A percentile compares a stretch with the other conserved stretches of the same genome.
Conservation (phyloP, 768 basidiomycete species). For the Phlebiopsis gigantea region DNA sequence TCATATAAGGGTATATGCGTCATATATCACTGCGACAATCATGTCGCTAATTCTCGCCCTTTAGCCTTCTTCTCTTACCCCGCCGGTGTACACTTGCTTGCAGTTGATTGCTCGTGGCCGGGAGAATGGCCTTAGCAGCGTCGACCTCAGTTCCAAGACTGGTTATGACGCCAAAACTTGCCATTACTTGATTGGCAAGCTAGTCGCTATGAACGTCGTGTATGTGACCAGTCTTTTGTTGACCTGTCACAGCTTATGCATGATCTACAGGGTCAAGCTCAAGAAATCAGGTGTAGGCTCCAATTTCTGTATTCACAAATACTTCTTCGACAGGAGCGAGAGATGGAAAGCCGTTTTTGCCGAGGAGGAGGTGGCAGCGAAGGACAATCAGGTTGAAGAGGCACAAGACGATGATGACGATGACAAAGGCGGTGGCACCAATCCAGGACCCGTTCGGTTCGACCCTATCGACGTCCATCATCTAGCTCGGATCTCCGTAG, state of each 20-base stretch:
- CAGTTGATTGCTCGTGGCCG: slow-evolving; percentile 82
- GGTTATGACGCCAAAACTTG: slow-evolving; percentile 88
- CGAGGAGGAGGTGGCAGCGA: slow-evolving; percentile 46
- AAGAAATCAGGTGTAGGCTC: slow-evolving; percentile 70
- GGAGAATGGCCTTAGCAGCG: slow-evolving; percentile 70
- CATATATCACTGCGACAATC: neutral
- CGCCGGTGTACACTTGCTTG: slow-evolving; percentile 79
- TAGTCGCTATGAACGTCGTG: slow-evolving; percentile 72
- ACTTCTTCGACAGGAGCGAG: slow-evolving; percentile 73
- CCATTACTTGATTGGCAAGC: slow-evolving; percentile 77
- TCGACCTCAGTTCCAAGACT: slow-evolving; percentile 71
- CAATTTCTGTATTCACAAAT: slow-evolving; percentile 76
- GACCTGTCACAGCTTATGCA: neutral
- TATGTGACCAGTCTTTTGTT: slow-evolving; percentile 29
- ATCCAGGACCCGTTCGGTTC: slow-evolving; percentile 38
- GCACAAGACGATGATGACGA: slow-evolving; percentile 29
- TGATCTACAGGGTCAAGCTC: slow-evolving; percentile 57
- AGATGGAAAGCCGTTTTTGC: slow-evolving; percentile 75
- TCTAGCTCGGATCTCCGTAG: slow-evolving; percentile 66
- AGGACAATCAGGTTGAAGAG: slow-evolving; percentile 27
- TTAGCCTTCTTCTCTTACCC: slow-evolving; percentile 75
- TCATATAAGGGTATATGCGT: slow-evolving; percentile 63
- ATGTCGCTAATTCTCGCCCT: neutral
- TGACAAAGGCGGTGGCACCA: slow-evolving; percentile 16
- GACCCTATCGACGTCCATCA: slow-evolving; percentile 75